These are phyloP conservation scores for Aspergillus carlsbadensis DNA, from an alignment of 495 filamentous ascomycete species.

Conservation along the genomic window DNA sequence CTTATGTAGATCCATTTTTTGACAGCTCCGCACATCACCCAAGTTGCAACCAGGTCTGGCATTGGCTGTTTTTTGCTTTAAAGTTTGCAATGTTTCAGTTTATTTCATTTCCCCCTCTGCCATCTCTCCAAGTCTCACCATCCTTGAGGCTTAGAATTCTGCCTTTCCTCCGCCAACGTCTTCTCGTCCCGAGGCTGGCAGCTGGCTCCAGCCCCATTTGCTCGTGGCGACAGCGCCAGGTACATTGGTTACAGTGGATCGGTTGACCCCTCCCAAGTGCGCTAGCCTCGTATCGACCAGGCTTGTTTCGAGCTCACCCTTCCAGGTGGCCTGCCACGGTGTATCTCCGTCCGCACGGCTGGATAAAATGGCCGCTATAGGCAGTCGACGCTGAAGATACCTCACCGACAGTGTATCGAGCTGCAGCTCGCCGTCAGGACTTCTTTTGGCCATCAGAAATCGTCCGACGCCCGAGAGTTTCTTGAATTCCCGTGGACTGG, in stretches of 20 bases:
- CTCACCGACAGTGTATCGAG: not conserved
- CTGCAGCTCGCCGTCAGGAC: constrained; percentile 16
- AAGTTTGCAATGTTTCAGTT: constrained; percentile 9
- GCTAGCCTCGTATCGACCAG: too few species aligned
- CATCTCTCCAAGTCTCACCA: not conserved
- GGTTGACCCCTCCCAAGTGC: too few species aligned
- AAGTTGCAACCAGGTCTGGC: constrained; percentile 2
- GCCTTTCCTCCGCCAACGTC: not conserved
- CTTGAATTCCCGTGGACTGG: not conserved
- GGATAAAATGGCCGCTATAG: constrained; percentile 4
- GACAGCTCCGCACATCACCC: constrained; percentile 1
- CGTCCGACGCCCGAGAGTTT: not conserved
- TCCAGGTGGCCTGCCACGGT: too few species aligned
- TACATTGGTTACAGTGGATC: not conserved
- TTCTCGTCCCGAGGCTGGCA: not conserved
- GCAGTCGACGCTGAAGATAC: not conserved
- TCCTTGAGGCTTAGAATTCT: not conserved
- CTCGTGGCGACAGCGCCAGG: not conserved
- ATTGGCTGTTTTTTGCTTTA: constrained; percentile 1
- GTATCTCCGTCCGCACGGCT: not conserved
- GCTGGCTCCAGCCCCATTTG: not conserved
- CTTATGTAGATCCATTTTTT: not conserved
- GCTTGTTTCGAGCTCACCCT: too few species aligned
- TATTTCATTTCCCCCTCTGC: not conserved
- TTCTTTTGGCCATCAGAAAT: constrained; percentile 4